Conservation (phyloP, 345 rosid species). For the Lagerstroemia speciosa region DNA sequence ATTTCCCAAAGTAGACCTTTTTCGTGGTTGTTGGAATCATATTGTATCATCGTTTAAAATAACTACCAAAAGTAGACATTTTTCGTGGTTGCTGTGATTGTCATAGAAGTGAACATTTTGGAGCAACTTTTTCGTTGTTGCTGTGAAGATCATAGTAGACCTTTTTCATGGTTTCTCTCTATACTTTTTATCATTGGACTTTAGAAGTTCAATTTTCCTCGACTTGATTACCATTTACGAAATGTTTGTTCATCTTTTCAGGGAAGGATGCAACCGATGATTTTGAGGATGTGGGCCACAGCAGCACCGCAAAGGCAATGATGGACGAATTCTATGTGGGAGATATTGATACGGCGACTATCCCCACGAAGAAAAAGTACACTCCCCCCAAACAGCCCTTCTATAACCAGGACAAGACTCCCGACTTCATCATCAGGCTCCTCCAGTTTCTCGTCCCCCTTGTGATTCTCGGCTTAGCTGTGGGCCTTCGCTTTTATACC, state of each 20-base stretch:
- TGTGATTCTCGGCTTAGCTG: slow-evolving; percentile 76
- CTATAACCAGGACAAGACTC: slow-evolving; percentile 73
- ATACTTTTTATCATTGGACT: background rate
- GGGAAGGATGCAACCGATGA: slow-evolving; percentile 98
- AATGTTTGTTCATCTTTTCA: slow-evolving; percentile 10
- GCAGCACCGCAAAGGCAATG: slow-evolving; percentile 74
- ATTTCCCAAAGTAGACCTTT: too few relatives aligned
- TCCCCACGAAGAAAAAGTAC: slow-evolving; percentile 42
- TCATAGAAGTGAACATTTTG: too few relatives aligned
- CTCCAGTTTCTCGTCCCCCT: slow-evolving; percentile 92
- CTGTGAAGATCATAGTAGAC: too few relatives aligned
- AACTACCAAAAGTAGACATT: too few relatives aligned
- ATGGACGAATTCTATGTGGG: slow-evolving; percentile 82
- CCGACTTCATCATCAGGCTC: slow-evolving; percentile 58
- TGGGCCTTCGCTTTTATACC: slow-evolving; percentile 71
- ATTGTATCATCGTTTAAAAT: too few relatives aligned
- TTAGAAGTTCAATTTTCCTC: background rate
- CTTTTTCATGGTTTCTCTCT: too few relatives aligned
- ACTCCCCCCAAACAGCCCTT: slow-evolving; percentile 63
- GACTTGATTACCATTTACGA: background rate
- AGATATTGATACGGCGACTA: slow-evolving; percentile 49
- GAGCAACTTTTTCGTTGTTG: too few relatives aligned
- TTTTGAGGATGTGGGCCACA: slow-evolving; percentile 91
- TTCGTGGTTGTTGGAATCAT: too few relatives aligned
- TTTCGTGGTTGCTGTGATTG: too few relatives aligned